Percentiles rank a stretch among this genome's conserved stretches.
Conservation (phyloP, 768 basidiomycete genomes). For the Hydnomerulius pinastri region DNA sequence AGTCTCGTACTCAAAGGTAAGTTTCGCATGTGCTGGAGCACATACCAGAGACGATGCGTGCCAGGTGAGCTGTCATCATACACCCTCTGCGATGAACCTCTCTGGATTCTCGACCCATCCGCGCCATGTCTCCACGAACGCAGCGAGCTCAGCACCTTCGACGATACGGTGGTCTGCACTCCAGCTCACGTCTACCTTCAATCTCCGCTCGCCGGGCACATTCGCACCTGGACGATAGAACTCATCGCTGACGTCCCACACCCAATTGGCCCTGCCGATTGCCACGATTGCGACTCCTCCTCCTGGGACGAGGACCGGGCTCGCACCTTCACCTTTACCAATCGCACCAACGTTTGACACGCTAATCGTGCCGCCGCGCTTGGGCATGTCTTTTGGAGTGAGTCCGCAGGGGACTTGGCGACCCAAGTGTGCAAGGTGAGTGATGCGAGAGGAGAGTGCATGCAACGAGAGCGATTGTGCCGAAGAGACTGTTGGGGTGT, state of each 20-base stretch:
- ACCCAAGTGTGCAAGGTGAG: slow-evolving; percentile 62
- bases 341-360: slow-evolving; percentile 83
- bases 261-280: slow-evolving; percentile 76
- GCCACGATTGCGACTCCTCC: slow-evolving; percentile 87
- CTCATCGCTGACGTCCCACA: slow-evolving; percentile 63
- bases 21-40: too few relatives aligned
- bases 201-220: slow-evolving; percentile 46
- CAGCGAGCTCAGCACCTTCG: slow-evolving; percentile 87
- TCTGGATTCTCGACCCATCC: slow-evolving; percentile 75
- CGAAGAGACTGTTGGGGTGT: slow-evolving; percentile 69
- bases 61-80: slow-evolving; percentile 34
- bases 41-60: too few relatives aligned
- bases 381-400: slow-evolving; percentile 68
- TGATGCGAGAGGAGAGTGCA: slow-evolving; percentile 59
- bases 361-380: slow-evolving; percentile 74
- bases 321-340: slow-evolving; percentile 69
- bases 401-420: slow-evolving; percentile 68
- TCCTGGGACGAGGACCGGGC: slow-evolving; percentile 77
- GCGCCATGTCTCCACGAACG: slow-evolving; percentile 87
- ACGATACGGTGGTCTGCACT: slow-evolving; percentile 86
- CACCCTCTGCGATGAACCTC: slow-evolving; percentile 58
- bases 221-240: slow-evolving; percentile 17
- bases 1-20: too few relatives aligned
- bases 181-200: slow-evolving; percentile 74
- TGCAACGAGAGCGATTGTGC: slow-evolving; percentile 61